Conservation (phyloP, 352 stramenopile species). For the Pythium volutum region DNA sequence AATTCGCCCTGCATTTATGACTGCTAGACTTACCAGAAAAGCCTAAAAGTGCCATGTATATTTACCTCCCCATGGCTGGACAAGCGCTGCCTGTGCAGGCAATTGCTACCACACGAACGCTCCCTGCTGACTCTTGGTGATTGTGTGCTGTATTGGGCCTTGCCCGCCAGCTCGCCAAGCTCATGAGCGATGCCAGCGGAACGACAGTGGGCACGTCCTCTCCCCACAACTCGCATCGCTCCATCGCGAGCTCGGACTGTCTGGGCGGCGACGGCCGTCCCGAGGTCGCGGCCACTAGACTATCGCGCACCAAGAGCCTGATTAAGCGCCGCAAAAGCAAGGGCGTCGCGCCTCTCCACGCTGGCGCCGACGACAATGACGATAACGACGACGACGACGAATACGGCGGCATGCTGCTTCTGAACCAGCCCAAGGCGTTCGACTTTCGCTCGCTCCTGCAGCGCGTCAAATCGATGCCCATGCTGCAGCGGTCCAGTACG, state of each 20-base stretch:
- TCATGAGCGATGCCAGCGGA: conserved; percentile 14
- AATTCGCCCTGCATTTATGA: too few relatives aligned
- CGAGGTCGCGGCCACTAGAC: conserved; percentile 13
- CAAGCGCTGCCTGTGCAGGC: too few relatives aligned
- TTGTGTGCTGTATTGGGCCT: too few relatives aligned
- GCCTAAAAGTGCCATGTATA: too few relatives aligned
- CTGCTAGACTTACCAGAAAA: too few relatives aligned
- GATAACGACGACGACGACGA: conserved; percentile 12
- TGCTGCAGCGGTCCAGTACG: conserved; percentile 12
- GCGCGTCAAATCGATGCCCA: conserved; percentile 11
- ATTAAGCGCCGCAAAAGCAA: conserved; percentile 21
- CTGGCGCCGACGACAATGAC: background rate
- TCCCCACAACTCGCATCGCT: conserved; percentile 4
- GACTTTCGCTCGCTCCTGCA: conserved; percentile 32
- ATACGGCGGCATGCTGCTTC: conserved; percentile 26
- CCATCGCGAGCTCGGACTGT: conserved; percentile 17
- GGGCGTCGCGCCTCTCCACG: conserved; percentile 2
- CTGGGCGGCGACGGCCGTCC: conserved; percentile 20
- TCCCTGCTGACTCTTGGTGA: too few relatives aligned
- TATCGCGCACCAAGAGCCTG: conserved; percentile 18
- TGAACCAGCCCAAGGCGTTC: conserved; percentile 33
- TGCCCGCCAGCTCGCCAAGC: too few relatives aligned
- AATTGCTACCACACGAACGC: too few relatives aligned
- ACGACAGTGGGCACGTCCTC: background rate
- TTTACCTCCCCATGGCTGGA: too few relatives aligned